Base-by-base conservation (phyloP, 768 basidiomycete genomes). In the Ramaria sp. region DNA sequence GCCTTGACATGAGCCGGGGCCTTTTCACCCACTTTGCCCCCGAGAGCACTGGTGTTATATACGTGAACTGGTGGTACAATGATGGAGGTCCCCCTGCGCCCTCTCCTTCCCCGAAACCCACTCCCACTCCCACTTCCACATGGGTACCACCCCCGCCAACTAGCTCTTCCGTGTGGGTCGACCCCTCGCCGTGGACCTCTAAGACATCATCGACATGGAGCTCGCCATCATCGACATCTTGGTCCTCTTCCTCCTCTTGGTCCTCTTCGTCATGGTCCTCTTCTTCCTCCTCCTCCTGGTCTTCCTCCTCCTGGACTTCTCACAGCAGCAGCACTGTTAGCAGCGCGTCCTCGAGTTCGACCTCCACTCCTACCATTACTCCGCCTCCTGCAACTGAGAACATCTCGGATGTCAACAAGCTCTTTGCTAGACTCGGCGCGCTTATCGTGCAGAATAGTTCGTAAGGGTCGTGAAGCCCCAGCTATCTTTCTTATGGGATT, bases 1-100 rank as follows among this genome's bases (percentile, higher is more conserved):
- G 78, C 39, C 75, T 89, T 25, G 88, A 91, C 68, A 70, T 89
- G 53, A 81, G 81, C 25, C 61, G 67, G 13, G 80, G 81, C 50
- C 73, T 90, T 45, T 90, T 91, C 68, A 55, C 67, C 27, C 77
- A 69, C 72, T 86, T 90, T 61, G 78, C 75, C 3, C 8, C 61
- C 18, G 60, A 70, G 44, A 61, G 61, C 37, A 64, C 39, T 1
- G 88, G 87, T 41, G 76, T 83, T 5, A 61, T 89, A 49, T 75
- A 74, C 58, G 83, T 81, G 48, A 60, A 64, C 6, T 90, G 87
- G 87, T 72, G 64, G 58, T 82, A 70, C 69, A 67, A 66, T 56
- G 73, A 69, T 52, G 77, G 62, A 48, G 68, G 64, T 36, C 67
- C 48, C 24, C 58, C 60, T 50, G 48, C 57, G 15, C 66, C 70